Base-by-base conservation (phyloP, 805 yeast genomes). In the Candida hungchunana region DNA sequence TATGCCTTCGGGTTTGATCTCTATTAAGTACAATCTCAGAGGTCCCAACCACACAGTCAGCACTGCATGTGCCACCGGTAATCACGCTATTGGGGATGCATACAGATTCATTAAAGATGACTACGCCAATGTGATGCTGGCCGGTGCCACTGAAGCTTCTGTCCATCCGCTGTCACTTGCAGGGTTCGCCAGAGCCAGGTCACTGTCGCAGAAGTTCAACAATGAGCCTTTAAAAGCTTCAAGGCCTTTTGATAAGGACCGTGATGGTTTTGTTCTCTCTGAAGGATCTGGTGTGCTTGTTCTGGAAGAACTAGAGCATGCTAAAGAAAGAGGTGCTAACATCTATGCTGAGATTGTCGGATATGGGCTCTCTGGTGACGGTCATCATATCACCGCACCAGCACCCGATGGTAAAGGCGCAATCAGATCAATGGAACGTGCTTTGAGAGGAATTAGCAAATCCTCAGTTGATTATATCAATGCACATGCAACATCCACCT, bases 21-120 rank as follows among this genome's bases (percentile, higher is more conserved):
- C 96, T 6, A 89, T 93, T 38, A 71, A 75, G 44, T 75, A 78
- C 49, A 82, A 83, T 2, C 63, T 88, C 26, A 66, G 73, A 48
- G 99, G 98, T 0, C 95, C 96, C 2, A 75, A 84, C 28, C 96
- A 89, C 54, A 67, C 95, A 0, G 93, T 79, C 0, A 75, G 95
- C 2, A 88, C 97, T 0, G 98, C 98, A 1, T 93, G 99, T 65
- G 95, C 99, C 4, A 88, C 98, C 0, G 99, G 99, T 0, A 74
- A 82, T 19, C 94, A 93, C 53, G 74, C 96, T 0, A 80, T 93
- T 31, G 97, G 97, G 4, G 99, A 93, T 55, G 97, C 96, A 0
- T 74, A 69, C 47, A 75, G 89, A 50, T 80, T 89, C 50, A 85
- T 93, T 40, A 64, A 70, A 41, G 78, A 79, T 37, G 94, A 85